Base-by-base conservation (phyloP, 441 rosid genomes). In the Heliophila coronopifolia region DNA sequence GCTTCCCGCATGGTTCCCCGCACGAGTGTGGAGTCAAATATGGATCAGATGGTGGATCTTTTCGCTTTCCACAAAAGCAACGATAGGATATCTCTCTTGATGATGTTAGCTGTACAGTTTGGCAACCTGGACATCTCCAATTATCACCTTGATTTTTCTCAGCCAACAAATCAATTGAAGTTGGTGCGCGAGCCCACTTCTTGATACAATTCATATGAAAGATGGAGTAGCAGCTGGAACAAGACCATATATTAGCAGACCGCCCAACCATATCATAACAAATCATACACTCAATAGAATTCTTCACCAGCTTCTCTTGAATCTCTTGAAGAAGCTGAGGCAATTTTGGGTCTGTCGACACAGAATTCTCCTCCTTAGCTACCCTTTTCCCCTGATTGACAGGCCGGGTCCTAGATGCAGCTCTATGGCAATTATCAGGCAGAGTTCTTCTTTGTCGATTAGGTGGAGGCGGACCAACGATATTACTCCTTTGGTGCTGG, bases 81-180 rank as follows among this genome's bases (percentile, higher is more conserved):
- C 63, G 68, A 65, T 89, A 93, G 1, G 56, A 76, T 45, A 89
- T 93, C 61, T 93, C 99, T 65, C 80, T 84, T 2, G 77, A 69
- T 1, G 95, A 75, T 3, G 76, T 73, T 23, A 84, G 74, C 74
- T 86, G 96, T 47, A 89, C 97, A 31, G 74, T 76, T 57, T 89
- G 97, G 59, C 99, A 93, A 22, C 99, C 99, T 0, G 99, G 99
- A 63, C 99, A 93, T 40, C 99, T 73, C 99, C 99, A 93, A 58
- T 93, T 89, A 67, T 73, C 80, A 30, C 97, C 99, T 38, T 84
- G 90, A 59, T 73, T 81, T 75, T 73, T 89, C 79, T 83, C 94
- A 0, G 87, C 94, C 16, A 72, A 43, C 50, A 84, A 55, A 68
- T 93, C 97, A 34, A 79, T 41, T 10, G 97, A 86, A 8, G 96